Evolutionary conservation across 345 rosid genomes (phyloP).

Genomic region (Salix arbutifolia): DNA sequence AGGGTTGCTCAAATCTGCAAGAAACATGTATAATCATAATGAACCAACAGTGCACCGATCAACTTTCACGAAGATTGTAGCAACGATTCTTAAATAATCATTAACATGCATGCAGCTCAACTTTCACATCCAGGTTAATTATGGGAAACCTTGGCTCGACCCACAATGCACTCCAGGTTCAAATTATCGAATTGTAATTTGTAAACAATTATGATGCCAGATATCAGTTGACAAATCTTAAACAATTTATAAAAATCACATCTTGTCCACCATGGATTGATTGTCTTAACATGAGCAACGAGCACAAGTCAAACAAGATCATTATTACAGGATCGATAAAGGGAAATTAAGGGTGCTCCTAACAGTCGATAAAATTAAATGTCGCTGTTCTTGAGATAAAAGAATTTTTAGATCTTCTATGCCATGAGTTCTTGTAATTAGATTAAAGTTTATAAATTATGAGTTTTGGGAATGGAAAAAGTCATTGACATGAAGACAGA

Average conservation of each 20-base stretch:
- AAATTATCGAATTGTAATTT: neutral
- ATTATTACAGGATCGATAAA: neutral
- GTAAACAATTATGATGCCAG: neutral
- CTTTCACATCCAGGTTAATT: neutral
- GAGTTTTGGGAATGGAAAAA: no score
- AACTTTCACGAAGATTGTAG: neutral
- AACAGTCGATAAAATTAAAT: neutral
- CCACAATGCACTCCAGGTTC: neutral
- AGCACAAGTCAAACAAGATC: constrained; percentile 10
- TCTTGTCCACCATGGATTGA: neutral
- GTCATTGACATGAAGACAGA: no score
- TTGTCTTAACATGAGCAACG: neutral
- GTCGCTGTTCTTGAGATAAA: no score
- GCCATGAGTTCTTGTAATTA: no score
- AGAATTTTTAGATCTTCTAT: no score
- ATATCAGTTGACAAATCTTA: neutral
- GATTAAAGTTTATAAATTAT: no score
- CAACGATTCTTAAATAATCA: neutral
- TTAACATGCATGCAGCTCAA: neutral
- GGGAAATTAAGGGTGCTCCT: no score
- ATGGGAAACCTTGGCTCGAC: neutral
- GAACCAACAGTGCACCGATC: neutral
- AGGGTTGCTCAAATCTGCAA: neutral
- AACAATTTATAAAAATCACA: neutral
- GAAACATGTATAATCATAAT: neutral